phyloP scores from a whole-genome alignment of 768 basidiomycete species.

The Suillus subluteus region DNA sequence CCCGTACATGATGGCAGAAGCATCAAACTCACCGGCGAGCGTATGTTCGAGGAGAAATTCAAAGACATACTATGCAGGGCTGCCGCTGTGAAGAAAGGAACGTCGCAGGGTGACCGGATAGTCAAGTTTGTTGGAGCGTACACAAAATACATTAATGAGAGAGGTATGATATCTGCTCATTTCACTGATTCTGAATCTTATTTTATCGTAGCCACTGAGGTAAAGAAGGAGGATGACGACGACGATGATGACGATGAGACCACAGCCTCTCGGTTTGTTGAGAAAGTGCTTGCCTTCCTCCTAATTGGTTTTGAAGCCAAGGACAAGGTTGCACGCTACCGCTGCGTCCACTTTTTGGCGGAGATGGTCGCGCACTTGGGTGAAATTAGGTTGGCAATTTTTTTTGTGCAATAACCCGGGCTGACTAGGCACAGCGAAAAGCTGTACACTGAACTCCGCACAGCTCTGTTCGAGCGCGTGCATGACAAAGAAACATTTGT shows the following conservation, averaged over 20 bases:
- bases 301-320: constrained; percentile 81
- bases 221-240: constrained; percentile 32
- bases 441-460: constrained; percentile 63
- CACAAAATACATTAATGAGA: constrained; percentile 72
- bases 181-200: background rate
- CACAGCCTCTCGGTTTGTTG: constrained; percentile 66
- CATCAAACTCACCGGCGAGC: constrained; percentile 72
- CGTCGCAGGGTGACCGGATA: constrained; percentile 69
- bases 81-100: constrained; percentile 81
- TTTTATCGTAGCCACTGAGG: constrained; percentile 39
- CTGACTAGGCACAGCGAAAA: constrained; percentile 61
- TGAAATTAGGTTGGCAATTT: constrained; percentile 75
- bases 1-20: constrained; percentile 50
- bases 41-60: constrained; percentile 71
- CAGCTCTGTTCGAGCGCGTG: constrained; percentile 68
- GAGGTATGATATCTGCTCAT: constrained; percentile 50
- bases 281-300: constrained; percentile 69
- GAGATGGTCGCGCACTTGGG: constrained; percentile 82
- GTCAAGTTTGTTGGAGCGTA: constrained; percentile 86
- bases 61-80: constrained; percentile 60
- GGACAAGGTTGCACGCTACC: constrained; percentile 85
- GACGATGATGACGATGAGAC: constrained; percentile 67
- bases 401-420: background rate
- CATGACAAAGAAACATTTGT: constrained; percentile 79
- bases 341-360: constrained; percentile 75